Conservation (phyloP, 345 rosid genomes). For the Rhodomyrtus tomentosa region DNA sequence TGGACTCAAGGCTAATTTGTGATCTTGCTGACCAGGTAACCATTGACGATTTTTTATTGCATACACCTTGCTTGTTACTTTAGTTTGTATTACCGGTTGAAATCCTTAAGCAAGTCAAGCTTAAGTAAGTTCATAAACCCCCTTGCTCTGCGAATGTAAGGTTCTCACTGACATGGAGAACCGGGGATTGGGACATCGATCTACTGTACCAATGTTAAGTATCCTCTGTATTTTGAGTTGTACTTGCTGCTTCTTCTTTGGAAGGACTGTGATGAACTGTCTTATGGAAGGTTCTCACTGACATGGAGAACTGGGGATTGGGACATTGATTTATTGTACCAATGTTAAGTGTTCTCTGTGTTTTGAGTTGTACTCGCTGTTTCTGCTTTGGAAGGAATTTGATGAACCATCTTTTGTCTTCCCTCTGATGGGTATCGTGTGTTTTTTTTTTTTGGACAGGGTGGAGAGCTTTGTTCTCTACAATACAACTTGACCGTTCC, state of each 20-base stretch:
- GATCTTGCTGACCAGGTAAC: conserved; percentile 90
- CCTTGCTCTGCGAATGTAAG: not conserved
- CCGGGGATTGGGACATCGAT: not conserved
- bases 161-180: not conserved
- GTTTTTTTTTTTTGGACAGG: conserved; percentile 16
- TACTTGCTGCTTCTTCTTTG: not conserved
- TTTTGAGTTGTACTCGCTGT: not conserved
- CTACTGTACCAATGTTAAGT: not conserved
- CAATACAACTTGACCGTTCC: conserved; percentile 82
- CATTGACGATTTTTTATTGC: not conserved
- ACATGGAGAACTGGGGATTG: not conserved
- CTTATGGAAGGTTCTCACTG: too few relatives aligned
- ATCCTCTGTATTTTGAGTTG: not conserved
- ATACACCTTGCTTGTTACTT: not conserved
- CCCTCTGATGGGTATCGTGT: too few relatives aligned
- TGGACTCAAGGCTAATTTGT: conserved; percentile 81
- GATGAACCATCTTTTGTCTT: too few relatives aligned
- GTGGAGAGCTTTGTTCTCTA: conserved; percentile 86
- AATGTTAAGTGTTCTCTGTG: rapidly evolving
- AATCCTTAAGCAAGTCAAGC: not conserved
- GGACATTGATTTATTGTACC: not conserved
- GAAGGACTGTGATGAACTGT: too few relatives aligned
- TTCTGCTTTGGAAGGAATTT: too few relatives aligned
- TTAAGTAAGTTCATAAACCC: not conserved
- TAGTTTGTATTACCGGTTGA: not conserved